Evolutionary conservation across 1,284 basidiomycete genomes (phyloP).

Genomic region (Puccinia hordei): DNA sequence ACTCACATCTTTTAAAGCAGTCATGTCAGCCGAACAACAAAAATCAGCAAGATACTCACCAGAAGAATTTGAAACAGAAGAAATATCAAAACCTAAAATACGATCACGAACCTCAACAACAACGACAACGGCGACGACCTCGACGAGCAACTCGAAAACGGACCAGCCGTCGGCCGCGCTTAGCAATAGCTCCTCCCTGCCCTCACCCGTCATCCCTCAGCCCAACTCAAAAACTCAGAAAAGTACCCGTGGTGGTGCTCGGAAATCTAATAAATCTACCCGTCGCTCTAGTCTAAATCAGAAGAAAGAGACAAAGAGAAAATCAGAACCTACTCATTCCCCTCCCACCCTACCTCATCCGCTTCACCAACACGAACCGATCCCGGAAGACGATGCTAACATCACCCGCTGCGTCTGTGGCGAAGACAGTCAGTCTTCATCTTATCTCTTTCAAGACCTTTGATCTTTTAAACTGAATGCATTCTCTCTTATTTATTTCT

Average conservation of each 20-base stretch:
- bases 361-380: not conserved
- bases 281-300: conserved; percentile 18
- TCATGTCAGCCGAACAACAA: not conserved
- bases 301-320: conserved; percentile 12
- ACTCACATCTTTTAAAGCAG: not conserved
- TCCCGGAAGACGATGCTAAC: conserved; percentile 25
- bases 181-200: not conserved
- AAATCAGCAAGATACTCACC: not conserved
- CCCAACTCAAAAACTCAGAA: not conserved
- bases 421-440: conserved; percentile 34
- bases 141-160: conserved; percentile 9
- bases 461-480: conserved; percentile 53
- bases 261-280: conserved; percentile 21
- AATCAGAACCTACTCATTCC: conserved; percentile 8
- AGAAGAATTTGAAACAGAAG: not conserved
- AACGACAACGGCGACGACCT: conserved; percentile 7
- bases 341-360: not conserved
- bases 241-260: not conserved
- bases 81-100: not conserved
- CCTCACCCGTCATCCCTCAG: conserved; percentile 6
- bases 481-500: conserved; percentile 3
- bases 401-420: conserved; percentile 41
- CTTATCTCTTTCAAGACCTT: not conserved
- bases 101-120: conserved; percentile 1
- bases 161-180: not conserved